Percentiles rank a stretch among this genome's conserved stretches.
phyloP scores from a whole-genome alignment of 805 yeast genomes.

The Vanderwaltozyma polyspora region DNA sequence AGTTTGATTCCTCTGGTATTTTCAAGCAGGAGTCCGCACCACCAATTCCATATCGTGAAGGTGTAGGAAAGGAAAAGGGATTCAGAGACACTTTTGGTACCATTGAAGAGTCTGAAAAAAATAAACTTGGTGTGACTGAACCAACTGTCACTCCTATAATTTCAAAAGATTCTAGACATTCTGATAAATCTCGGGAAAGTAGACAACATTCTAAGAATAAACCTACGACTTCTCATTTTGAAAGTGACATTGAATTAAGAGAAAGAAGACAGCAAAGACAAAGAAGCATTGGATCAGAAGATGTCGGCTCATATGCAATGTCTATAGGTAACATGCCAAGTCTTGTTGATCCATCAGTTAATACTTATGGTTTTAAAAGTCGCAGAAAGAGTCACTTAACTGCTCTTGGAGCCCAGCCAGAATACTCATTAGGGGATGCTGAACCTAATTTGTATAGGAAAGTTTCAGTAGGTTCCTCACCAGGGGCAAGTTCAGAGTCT shows the following conservation, averaged over 20 bases:
- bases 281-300: constrained; percentile 6
- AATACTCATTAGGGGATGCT: background rate
- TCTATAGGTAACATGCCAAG: constrained; percentile 20
- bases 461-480: background rate
- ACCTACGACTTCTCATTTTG: constrained; percentile 1
- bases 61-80: background rate
- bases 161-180: no score
- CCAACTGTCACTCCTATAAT: no score
- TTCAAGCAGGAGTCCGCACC: no score
- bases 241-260: constrained; percentile 1
- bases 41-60: background rate
- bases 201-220: no score
- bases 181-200: no score
- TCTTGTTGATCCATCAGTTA: constrained; percentile 18
- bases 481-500: background rate
- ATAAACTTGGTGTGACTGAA: no score
- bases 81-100: no score
- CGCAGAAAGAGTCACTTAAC: background rate
- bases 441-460: background rate
- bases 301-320: constrained; percentile 10
- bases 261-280: constrained; percentile 1
- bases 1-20: background rate
- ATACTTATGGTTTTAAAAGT: constrained; percentile 19
- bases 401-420: background rate
- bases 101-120: no score